Conservation (phyloP, 2,329 filamentous ascomycete species). For the Uncinocarpus reesii region DNA sequence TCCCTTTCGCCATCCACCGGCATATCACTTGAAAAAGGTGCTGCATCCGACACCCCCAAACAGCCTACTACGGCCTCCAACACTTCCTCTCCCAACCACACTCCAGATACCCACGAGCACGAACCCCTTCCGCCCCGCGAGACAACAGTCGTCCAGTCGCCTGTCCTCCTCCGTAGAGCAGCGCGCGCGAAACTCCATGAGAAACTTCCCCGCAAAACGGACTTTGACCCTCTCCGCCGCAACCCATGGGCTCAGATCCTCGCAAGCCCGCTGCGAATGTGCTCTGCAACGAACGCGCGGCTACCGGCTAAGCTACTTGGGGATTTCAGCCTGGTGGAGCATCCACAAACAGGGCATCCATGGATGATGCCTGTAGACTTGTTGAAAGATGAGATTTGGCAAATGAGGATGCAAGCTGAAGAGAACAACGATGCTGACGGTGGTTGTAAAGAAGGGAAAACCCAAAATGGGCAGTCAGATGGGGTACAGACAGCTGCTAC, state of each 20-base stretch:
- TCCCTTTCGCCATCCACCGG: not conserved
- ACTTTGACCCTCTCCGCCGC: conserved; percentile 22
- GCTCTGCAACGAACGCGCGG: conserved; percentile 25
- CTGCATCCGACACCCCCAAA: not conserved
- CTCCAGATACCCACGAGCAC: not conserved
- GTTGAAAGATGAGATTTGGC: conserved; percentile 25
- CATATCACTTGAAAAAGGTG: not conserved
- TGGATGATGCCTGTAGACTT: conserved; percentile 30
- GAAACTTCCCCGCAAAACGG: conserved; percentile 13
- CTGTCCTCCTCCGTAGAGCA: conserved; percentile 10
- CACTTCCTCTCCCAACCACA: not conserved
- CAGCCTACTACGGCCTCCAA: not conserved
- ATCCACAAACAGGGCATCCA: conserved; percentile 21
- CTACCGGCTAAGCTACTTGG: conserved; percentile 28
- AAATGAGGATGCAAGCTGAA: not conserved
- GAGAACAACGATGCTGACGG: conserved; percentile 3
- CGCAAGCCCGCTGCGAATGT: conserved; percentile 30
- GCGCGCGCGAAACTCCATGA: conserved; percentile 5
- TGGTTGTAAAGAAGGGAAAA: not conserved
- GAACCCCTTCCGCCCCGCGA: not conserved
- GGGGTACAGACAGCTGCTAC: not conserved
- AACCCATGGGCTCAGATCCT: conserved; percentile 36
- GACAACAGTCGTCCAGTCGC: conserved; percentile 12
- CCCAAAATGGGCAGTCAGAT: not conserved
- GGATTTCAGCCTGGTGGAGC: conserved; percentile 30